A percentile compares a stretch with the other conserved stretches of the same genome.
Evolutionary conservation across 2,329 filamentous ascomycete genomes (phyloP).

Genomic region (Cryphonectria japonica): DNA sequence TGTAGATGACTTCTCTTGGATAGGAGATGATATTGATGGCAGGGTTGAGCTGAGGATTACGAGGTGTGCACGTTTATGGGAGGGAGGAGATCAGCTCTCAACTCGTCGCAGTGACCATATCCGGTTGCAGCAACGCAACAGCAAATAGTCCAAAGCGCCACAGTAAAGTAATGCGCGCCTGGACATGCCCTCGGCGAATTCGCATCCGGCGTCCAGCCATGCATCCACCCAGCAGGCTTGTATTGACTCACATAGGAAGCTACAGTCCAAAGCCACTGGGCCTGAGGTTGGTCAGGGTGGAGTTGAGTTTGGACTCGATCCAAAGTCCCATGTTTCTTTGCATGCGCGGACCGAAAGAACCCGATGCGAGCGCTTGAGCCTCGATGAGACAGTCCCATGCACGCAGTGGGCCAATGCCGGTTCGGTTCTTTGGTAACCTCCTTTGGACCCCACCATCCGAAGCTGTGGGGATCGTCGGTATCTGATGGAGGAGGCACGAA

Average conservation of each 20-base stretch:
- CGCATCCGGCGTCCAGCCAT: neutral
- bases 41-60: neutral
- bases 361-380: neutral
- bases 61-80: neutral
- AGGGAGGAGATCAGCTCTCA: neutral
- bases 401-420: neutral
- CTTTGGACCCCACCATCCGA: neutral
- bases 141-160: neutral
- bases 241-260: too few relatives aligned
- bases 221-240: neutral
- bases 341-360: neutral
- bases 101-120: neutral
- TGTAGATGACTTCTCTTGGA: neutral
- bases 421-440: neutral
- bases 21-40: neutral
- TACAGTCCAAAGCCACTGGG: neutral
- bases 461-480: neutral
- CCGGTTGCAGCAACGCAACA: neutral
- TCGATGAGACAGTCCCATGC: conserved; percentile 13
- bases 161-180: neutral
- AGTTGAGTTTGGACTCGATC: neutral
- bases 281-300: neutral
- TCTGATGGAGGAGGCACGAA: neutral
- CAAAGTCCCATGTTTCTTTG: neutral
- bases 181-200: neutral